These are phyloP conservation scores for Amphirosellinia nigrospora DNA, from an alignment of 495 filamentous ascomycete genomes.

Conservation along the genomic window DNA sequence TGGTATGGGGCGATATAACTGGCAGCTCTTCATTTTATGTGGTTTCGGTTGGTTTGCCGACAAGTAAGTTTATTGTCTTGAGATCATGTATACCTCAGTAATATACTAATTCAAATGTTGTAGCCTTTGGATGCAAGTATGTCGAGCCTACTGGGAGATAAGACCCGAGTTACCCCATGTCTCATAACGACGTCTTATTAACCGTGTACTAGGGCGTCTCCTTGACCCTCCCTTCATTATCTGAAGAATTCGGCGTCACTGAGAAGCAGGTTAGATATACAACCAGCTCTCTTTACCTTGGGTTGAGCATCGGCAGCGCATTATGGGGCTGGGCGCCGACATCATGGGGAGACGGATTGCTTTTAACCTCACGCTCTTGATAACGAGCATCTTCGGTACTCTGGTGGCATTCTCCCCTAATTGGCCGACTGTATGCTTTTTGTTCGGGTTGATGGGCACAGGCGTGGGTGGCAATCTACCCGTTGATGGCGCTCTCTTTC, in stretches of 20 bases:
- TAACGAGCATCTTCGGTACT: conserved; percentile 76
- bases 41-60: conserved; percentile 78
- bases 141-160: conserved; percentile 19
- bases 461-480: conserved; percentile 76
- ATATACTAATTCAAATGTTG: not conserved
- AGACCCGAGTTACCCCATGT: not conserved
- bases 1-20: conserved; percentile 87
- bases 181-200: conserved; percentile 29
- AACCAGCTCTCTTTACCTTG: conserved; percentile 58
- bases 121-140: conserved; percentile 61
- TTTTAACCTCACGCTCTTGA: conserved; percentile 76
- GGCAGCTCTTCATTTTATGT: conserved; percentile 80
- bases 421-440: conserved; percentile 67
- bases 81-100: not conserved
- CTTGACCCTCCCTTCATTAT: conserved; percentile 73
- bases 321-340: conserved; percentile 82
- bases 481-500: conserved; percentile 78
- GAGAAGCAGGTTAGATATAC: conserved; percentile 61
- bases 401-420: conserved; percentile 70
- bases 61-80: conserved; percentile 47
- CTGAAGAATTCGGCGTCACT: conserved; percentile 66
- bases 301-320: conserved; percentile 74
- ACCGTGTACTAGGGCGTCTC: conserved; percentile 68
- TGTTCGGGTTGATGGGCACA: conserved; percentile 56
- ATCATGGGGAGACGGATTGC: conserved; percentile 73